phyloP scores from a whole-genome alignment of 805 yeast species.

The Teunomyces pallodes region DNA sequence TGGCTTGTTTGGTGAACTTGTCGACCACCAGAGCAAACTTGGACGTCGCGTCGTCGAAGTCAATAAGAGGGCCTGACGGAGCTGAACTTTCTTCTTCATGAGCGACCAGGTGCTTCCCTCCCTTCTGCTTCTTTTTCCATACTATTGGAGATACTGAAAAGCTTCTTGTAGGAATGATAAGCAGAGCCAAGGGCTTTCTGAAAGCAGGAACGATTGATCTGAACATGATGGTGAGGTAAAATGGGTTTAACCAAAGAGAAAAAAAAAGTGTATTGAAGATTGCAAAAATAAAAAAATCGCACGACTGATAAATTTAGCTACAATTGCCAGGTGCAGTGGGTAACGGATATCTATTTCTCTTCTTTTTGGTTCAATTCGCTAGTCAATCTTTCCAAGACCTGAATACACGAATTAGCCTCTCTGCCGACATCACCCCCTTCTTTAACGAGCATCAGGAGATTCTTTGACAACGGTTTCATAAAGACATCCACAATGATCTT shows the following conservation, averaged over 20 bases:
- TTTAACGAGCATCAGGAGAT: conserved; percentile 49
- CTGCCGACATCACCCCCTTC: conserved; percentile 77
- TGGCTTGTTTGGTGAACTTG: conserved; percentile 51
- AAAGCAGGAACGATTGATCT: not conserved
- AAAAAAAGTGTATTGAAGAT: not conserved
- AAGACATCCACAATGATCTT: conserved; percentile 55
- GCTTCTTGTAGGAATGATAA: not conserved
- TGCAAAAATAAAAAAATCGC: not conserved
- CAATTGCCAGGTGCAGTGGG: not conserved
- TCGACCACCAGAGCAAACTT: conserved; percentile 51
- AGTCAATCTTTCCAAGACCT: conserved; percentile 8
- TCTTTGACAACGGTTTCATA: conserved; percentile 44
- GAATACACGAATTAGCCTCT: conserved; percentile 33
- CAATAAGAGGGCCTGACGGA: conserved; percentile 16
- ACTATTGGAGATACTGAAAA: not conserved
- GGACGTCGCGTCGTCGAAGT: conserved; percentile 37
- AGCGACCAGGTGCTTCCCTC: conserved; percentile 4
- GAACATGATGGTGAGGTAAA: not conserved
- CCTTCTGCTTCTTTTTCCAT: conserved; percentile 8
- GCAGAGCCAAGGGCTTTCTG: not conserved
- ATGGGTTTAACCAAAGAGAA: not conserved
- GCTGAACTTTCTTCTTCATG: conserved; percentile 9
- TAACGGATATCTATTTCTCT: not conserved
- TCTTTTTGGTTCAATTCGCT: not conserved
- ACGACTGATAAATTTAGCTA: not conserved